These are phyloP conservation scores for Drechslerella dactyloides DNA, from an alignment of 2,329 filamentous ascomycete genomes.

Conservation along the genomic window DNA sequence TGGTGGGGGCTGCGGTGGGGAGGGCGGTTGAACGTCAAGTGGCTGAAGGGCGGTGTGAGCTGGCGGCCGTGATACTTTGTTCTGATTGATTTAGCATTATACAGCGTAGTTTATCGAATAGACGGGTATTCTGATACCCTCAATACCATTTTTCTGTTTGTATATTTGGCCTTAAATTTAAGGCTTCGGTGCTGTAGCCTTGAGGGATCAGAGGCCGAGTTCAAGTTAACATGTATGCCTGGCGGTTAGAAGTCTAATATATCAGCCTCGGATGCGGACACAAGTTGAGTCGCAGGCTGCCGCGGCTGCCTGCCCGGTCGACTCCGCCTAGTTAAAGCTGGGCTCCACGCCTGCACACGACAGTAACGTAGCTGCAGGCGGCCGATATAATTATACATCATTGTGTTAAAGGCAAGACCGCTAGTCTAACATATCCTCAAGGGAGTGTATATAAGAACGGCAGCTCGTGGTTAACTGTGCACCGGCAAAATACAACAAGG, in stretches of 20 bases:
- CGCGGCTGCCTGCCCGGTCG: background rate
- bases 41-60: slow-evolving; percentile 31
- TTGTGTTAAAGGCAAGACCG: no score
- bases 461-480: no score
- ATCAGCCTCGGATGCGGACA: no score
- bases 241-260: no score
- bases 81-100: background rate
- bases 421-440: no score
- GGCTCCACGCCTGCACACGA: background rate
- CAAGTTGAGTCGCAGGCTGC: background rate
- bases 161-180: no score
- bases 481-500: background rate
- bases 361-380: background rate
- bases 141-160: background rate
- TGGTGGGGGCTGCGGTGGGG: slow-evolving; percentile 40
- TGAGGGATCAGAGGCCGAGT: no score
- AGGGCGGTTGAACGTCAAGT: slow-evolving; percentile 30
- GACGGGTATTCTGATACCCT: background rate
- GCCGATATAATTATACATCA: no score
- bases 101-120: background rate
- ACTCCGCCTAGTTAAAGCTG: background rate
- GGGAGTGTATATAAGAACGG: no score
- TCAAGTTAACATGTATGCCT: no score
- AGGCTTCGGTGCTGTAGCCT: background rate
- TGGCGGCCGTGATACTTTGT: slow-evolving; percentile 23